Percentiles rank a stretch among this genome's conserved stretches.
These are phyloP conservation scores for Gremmenia infestans DNA, from an alignment of 2,329 filamentous ascomycete species.

Conservation along the genomic window DNA sequence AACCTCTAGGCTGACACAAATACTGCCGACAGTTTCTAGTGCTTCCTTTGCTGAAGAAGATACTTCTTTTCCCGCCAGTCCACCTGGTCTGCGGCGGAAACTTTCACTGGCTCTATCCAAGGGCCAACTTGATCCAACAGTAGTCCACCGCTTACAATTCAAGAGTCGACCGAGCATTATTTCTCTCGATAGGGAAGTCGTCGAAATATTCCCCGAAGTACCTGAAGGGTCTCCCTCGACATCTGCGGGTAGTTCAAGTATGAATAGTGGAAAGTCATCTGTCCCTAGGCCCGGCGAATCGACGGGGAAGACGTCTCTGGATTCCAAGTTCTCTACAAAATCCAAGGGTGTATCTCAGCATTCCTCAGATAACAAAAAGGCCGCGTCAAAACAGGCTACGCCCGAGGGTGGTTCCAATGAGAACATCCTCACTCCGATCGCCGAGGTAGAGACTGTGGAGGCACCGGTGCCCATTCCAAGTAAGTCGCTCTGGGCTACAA, in stretches of 20 bases:
- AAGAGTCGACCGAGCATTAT: conserved; percentile 35
- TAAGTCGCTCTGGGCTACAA: conserved; percentile 7
- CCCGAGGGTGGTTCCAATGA: conserved; percentile 20
- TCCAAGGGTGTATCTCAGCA: conserved; percentile 23
- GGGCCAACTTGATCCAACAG: conserved; percentile 36
- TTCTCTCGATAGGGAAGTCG: conserved; percentile 32
- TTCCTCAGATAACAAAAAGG: conserved; percentile 28
- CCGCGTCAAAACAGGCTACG: conserved; percentile 10
- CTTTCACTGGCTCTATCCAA: conserved; percentile 39
- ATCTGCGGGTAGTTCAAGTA: conserved; percentile 24
- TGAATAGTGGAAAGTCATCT: conserved; percentile 28
- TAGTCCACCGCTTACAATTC: conserved; percentile 37
- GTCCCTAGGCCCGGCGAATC: conserved; percentile 25
- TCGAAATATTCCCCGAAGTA: conserved; percentile 18
- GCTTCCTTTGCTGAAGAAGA: conserved; percentile 11
- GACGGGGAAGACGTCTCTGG: conserved; percentile 33
- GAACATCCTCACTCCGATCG: conserved; percentile 25
- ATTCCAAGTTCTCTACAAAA: conserved; percentile 37
- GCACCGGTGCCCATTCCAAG: conserved; percentile 26
- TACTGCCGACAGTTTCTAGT: conserved; percentile 12
- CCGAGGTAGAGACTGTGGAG: conserved; percentile 22
- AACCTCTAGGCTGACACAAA: conserved; percentile 1
- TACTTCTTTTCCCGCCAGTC: conserved; percentile 1
- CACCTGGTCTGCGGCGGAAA: conserved; percentile 24
- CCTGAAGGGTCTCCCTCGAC: conserved; percentile 17